phyloP scores from a whole-genome alignment of 2,329 filamentous ascomycete genomes.

The Fusarium goolgardi region DNA sequence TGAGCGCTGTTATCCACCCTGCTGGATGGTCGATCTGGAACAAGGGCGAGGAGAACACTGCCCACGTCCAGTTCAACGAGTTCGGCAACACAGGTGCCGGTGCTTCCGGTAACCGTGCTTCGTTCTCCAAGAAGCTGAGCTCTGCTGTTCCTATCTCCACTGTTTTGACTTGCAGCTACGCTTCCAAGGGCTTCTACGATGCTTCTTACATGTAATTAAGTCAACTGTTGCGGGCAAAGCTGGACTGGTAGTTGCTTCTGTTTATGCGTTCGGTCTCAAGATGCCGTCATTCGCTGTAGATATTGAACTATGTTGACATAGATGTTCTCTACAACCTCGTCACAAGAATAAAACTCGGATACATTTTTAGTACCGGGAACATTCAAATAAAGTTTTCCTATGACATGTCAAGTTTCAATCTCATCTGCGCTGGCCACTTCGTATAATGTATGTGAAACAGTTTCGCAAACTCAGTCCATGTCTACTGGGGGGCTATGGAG shows the following conservation, averaged over 20 bases:
- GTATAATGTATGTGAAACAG: not conserved
- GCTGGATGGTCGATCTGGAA: slow-evolving; percentile 71
- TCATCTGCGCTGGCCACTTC: not conserved
- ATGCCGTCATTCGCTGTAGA: not conserved
- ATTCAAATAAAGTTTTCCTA: not conserved
- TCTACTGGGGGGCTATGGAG: not conserved
- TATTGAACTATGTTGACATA: not conserved
- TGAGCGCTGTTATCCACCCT: slow-evolving; percentile 67
- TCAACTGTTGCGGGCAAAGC: accelerated
- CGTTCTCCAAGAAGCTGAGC: slow-evolving; percentile 50
- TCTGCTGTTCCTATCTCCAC: slow-evolving; percentile 51
- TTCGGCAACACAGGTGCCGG: slow-evolving; percentile 69
- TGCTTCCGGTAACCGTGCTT: slow-evolving; percentile 58
- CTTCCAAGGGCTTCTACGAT: slow-evolving; percentile 39
- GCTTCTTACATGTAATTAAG: slow-evolving; percentile 35
- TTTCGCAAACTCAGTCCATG: not conserved
- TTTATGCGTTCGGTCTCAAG: not conserved
- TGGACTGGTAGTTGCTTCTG: no score
- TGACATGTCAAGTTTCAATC: not conserved
- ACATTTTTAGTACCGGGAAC: not conserved
- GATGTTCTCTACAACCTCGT: not conserved
- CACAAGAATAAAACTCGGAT: not conserved
- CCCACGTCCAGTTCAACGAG: slow-evolving; percentile 67
- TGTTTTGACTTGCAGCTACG: slow-evolving; percentile 42
- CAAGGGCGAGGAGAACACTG: slow-evolving; percentile 59